Base-by-base conservation (phyloP, 2,329 filamentous ascomycete species). In the Aspergillus awamori region DNA sequence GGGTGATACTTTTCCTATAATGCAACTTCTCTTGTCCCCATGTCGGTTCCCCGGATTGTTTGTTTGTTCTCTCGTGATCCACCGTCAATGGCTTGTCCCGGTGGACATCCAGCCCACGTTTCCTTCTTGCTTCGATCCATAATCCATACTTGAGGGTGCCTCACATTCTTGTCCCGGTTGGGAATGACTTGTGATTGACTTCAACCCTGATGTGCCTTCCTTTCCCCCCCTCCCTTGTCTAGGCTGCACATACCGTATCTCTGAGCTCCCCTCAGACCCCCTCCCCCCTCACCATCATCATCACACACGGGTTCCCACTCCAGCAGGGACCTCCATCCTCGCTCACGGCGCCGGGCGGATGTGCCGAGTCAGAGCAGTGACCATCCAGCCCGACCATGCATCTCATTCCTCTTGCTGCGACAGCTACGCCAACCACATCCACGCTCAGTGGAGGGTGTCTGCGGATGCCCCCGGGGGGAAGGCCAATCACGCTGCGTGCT, bases 21-120 rank as follows among this genome's bases (percentile, higher is more conserved):
- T 20, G 38, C 30, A 57, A 13, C 57, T 59, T 60, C 65, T 74
- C 69, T 26, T 26, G 22, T 36, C 22, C 55, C 22, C 49, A 45
- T 57, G 24, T 17, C 15, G 30, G 20, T 30, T 15, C 28, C 36
- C 51, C 41, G 38, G 52, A 38, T 54, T 47, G 43, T 62, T 54
- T 47, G 43, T 62, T 54, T 45, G 53, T 53, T 51, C 47, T 41
- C 41, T 54, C 47, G 36, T 57, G 55, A 51, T 52, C 39, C 56
- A 62, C 51, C 56, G 45, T 52, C 55, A 45, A 54, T 62, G 56
- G 59, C 53, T 59, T 53, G 53, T 60, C 57, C 52, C 53, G 58
- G 17, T 45, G 41, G 11, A 33, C 49, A 53, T 53, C 8, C 52
- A 20, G 36, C 22, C 20, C 33, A 45, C 20, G 17, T 45, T 13